These are phyloP conservation scores for Berkeleyomyces basicola DNA, from an alignment of 2,329 filamentous ascomycete species.

Conservation along the genomic window DNA sequence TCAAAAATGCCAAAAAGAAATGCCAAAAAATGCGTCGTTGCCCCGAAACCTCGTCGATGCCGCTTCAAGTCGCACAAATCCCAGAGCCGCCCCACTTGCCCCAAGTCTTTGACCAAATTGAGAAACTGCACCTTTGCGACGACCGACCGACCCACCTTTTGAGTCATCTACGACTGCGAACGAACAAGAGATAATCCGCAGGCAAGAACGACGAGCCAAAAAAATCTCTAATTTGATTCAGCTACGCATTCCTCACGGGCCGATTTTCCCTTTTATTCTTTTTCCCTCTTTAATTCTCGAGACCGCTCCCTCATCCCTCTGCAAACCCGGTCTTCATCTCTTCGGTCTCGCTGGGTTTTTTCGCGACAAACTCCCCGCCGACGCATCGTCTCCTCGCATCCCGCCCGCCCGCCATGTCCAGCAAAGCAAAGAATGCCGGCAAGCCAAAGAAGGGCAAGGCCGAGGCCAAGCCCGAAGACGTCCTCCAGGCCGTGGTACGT, in stretches of 20 bases:
- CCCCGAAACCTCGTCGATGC: too few relatives aligned
- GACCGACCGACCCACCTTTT: slow-evolving; percentile 5
- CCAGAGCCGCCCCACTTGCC: neutral
- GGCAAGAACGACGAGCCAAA: neutral
- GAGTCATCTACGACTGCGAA: slow-evolving; percentile 3
- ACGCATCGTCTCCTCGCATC: neutral
- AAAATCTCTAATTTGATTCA: neutral
- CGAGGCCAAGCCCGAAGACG: slow-evolving; percentile 40
- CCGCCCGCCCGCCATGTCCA: slow-evolving; percentile 5
- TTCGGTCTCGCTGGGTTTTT: neutral
- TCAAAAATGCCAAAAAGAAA: too few relatives aligned
- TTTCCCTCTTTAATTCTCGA: neutral
- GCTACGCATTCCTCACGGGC: too few relatives aligned
- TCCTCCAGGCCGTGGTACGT: slow-evolving; percentile 40
- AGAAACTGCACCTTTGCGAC: neutral
- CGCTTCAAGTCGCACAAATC: neutral
- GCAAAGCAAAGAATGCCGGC: slow-evolving; percentile 18
- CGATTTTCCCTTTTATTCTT: neutral
- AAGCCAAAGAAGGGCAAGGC: slow-evolving; percentile 38
- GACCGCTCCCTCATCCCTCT: neutral
- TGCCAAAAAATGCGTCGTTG: too few relatives aligned
- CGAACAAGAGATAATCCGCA: neutral
- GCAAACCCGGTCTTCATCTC: neutral
- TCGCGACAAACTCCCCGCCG: neutral
- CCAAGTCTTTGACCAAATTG: neutral